These are phyloP conservation scores for Betula pendula DNA, from an alignment of 306 rosid genomes.

Conservation along the genomic window DNA sequence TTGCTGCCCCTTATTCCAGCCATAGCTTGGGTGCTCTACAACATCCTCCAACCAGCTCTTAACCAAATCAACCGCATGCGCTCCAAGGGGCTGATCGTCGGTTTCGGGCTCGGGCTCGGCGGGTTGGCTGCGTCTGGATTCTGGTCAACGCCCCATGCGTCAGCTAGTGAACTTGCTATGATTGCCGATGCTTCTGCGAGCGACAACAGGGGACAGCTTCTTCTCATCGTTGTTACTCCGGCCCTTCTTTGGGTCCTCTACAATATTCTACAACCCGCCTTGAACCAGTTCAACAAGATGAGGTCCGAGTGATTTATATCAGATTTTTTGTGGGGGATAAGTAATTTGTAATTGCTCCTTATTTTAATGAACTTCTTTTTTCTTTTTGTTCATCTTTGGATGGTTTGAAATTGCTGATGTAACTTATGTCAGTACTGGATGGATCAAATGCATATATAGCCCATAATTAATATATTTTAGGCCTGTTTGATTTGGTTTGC, in stretches of 20 bases:
- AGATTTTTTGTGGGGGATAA: slow-evolving; percentile 29
- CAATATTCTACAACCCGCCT: slow-evolving; percentile 88
- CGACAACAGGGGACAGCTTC: slow-evolving; percentile 75
- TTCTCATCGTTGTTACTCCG: slow-evolving; percentile 76
- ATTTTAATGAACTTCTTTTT: slow-evolving; percentile 8
- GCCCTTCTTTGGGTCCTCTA: slow-evolving; percentile 83
- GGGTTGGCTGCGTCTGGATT: slow-evolving; percentile 58
- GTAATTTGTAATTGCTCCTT: slow-evolving; percentile 26
- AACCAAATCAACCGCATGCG: slow-evolving; percentile 82
- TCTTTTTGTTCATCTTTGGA: background rate
- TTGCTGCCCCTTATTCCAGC: slow-evolving; percentile 76
- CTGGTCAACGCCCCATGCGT: slow-evolving; percentile 45
- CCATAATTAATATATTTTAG: too few relatives aligned
- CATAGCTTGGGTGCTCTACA: slow-evolving; percentile 88
- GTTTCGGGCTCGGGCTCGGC: slow-evolving; percentile 67
- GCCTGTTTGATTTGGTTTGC: too few relatives aligned
- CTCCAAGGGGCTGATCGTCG: slow-evolving; percentile 54
- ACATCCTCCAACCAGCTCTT: slow-evolving; percentile 85
- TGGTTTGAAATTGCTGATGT: background rate
- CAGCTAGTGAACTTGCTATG: slow-evolving; percentile 55
- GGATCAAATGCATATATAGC: too few relatives aligned
- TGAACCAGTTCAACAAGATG: slow-evolving; percentile 89
- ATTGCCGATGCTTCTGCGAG: slow-evolving; percentile 53
- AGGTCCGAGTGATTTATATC: slow-evolving; percentile 48
- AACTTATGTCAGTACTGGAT: too few relatives aligned